Base-by-base conservation (phyloP, 805 yeast genomes). In the Candida krabiensis region DNA sequence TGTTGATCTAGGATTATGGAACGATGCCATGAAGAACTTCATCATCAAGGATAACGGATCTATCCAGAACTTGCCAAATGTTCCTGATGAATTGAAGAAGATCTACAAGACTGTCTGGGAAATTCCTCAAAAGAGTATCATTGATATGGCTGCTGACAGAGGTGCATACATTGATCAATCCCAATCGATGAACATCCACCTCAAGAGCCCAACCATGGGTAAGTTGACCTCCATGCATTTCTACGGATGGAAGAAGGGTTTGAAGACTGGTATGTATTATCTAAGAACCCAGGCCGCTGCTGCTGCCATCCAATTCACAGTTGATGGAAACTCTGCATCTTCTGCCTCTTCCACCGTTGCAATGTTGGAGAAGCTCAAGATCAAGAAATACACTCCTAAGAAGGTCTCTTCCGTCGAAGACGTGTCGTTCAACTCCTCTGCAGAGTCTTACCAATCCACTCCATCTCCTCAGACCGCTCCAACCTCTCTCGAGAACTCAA, bases 221-320 rank as follows among this genome's bases (percentile, higher is more conserved):
- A 93, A 93, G 66, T 77, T 93, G 60, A 93, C 99, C 7, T 80
- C 91, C 44, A 93, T 93, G 97, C 99, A 93, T 66, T 93, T 93
- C 74, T 91, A 93, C 61, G 99, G 98, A 42, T 93, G 99, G 99
- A 87, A 88, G 75, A 88, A 86, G 72, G 99, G 99, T 46, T 78
- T 93, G 63, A 93, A 93, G 77, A 93, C 99, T 16, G 99, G 99
- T 66, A 93, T 93, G 98, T 93, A 93, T 73, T 93, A 93, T 68
- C 72, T 93, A 64, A 85, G 98, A 71, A 91, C 98, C 8, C 96
- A 88, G 74, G 97, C 98, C 49, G 99, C 98, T 24, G 82, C 96
- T 35, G 91, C 96, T 40, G 96, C 98, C 35, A 93, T 93, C 61
- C 96, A 93, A 70, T 93, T 90, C 67, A 85, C 95, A 14, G 83